Evolutionary conservation across 768 basidiomycete genomes (phyloP), one percentile per base, ranked within the genome.

Genomic region (Saitozyma sp.): DNA sequence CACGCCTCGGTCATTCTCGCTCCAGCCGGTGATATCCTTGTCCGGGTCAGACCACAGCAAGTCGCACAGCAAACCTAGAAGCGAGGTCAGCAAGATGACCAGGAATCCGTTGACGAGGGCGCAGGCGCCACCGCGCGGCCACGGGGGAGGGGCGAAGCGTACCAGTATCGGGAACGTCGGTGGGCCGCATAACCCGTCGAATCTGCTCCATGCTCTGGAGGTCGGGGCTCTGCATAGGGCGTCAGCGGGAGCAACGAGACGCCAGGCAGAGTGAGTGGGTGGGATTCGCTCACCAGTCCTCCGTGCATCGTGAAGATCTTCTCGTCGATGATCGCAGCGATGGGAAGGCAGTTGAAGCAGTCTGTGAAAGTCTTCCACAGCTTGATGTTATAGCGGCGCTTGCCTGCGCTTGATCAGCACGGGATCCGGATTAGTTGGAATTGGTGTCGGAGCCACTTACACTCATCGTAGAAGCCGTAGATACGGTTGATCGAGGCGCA

Each of bases 221-320:
- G 81, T 97, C 95, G 50, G 95, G 95, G 80, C 91, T 93, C 78
- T 78, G 71, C 10, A 37, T 1, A n/a, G 3, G 38, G 13, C 29
- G 52, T n/a, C 51, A 52, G 16, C 16, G n/a, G 10, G 9, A 19
- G 17, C 2, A 46, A 11, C 2, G 13, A 46, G 45, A 13, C n/a
- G 45, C 11, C 2, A 46, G 45, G 45, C 45, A 13, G n/a, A 11
- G n/a, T 11, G 13, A 46, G 45, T 29, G 29, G 29, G 45, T 29
- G 29, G 29, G 29, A 29, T 29, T 29, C 29, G 70, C 77, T 67
- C 54, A 79, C 77, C 70, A 97, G 84, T 55, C 95, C 95, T 58
- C 95, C 95, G 75, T 98, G 95, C 95, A 98, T 98, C 55, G 93
- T 96, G 81, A 99, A 97, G 79, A 99, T 99, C 84, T 98, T 99